Evolutionary conservation across 108 stramenopile genomes (phyloP).

Genomic region (Cyclotella cryptica): DNA sequence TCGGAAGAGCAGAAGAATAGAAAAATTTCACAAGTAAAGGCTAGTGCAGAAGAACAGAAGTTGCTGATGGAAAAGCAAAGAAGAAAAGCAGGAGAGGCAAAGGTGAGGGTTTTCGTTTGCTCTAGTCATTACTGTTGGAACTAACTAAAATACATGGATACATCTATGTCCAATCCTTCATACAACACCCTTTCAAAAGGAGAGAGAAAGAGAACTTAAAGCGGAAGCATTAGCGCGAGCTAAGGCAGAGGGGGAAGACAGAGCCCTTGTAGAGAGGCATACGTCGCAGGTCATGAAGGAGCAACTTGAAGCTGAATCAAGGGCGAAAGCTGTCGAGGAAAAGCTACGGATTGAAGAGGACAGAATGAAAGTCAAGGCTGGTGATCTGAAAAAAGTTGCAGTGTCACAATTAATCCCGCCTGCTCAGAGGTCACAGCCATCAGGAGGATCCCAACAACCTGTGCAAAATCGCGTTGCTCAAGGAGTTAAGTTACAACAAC

Average conservation of each 20-base stretch:
- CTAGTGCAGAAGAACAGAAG: conserved; percentile 2
- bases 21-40: background rate
- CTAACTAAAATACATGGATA: background rate
- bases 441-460: too few species aligned
- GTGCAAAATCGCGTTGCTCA: too few species aligned
- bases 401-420: too few species aligned
- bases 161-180: background rate
- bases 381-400: too few species aligned
- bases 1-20: background rate
- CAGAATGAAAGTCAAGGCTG: background rate
- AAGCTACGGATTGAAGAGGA: background rate
- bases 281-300: background rate
- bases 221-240: conserved; percentile 1
- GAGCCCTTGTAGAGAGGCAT: background rate
- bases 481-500: background rate
- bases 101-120: background rate
- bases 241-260: background rate
- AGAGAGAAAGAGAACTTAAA: background rate
- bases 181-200: background rate
- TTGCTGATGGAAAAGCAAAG: background rate
- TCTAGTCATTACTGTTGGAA: too few species aligned
- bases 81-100: background rate
- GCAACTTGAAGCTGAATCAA: conserved; percentile 1
- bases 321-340: conserved; percentile 1
- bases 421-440: too few species aligned